Evolutionary conservation across 306 rosid species (phyloP).

Genomic region (Prunus mira): DNA sequence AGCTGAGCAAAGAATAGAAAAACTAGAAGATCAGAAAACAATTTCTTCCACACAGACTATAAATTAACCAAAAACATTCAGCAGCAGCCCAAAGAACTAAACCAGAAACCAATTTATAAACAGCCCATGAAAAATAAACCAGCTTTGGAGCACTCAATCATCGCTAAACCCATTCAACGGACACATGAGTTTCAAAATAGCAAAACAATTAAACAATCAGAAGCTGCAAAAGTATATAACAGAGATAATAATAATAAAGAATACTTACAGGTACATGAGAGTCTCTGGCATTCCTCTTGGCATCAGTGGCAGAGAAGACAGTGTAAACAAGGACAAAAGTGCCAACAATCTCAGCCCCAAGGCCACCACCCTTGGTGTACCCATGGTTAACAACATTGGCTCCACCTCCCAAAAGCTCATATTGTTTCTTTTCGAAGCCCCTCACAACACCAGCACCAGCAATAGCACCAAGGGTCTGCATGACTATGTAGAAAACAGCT

Average conservation of each 20-base stretch:
- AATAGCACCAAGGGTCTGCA: slow-evolving; percentile 92
- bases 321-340: slow-evolving; percentile 70
- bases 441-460: slow-evolving; percentile 94
- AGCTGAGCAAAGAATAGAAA: background rate
- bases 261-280: slow-evolving; percentile 85
- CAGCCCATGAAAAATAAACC: background rate
- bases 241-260: background rate
- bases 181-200: background rate
- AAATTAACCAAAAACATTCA: background rate
- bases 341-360: slow-evolving; percentile 91
- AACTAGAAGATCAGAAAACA: background rate
- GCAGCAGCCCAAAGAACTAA: background rate
- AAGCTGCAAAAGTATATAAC: background rate
- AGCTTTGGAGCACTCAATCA: background rate
- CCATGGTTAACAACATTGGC: slow-evolving; percentile 64
- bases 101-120: background rate
- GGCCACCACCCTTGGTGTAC: slow-evolving; percentile 85
- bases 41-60: background rate
- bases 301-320: slow-evolving; percentile 77
- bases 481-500: slow-evolving; percentile 71
- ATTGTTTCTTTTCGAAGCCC: slow-evolving; percentile 53
- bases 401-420: slow-evolving; percentile 57
- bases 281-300: slow-evolving; percentile 87
- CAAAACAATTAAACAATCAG: background rate
- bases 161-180: too few relatives aligned